A percentile compares a stretch with the other conserved stretches of the same genome.
Evolutionary conservation across 2,329 filamentous ascomycete species (phyloP).

Genomic region (Colletotrichum orchidophilum): DNA sequence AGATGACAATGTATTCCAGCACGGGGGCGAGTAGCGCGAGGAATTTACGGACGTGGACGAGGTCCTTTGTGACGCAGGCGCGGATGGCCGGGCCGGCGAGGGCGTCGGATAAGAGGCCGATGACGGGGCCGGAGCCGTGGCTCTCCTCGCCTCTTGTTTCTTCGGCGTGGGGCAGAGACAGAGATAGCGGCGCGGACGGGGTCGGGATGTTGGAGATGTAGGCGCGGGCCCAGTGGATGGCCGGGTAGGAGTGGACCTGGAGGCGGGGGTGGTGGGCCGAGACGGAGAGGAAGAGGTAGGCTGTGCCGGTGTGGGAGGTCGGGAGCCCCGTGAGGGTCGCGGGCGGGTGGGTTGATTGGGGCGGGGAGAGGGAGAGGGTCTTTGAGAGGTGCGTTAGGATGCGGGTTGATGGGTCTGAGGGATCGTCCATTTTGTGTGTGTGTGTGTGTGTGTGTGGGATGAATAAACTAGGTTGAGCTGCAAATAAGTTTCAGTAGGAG

Average conservation of each 20-base stretch:
- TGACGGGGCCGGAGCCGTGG: conserved; percentile 42
- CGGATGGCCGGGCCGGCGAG: conserved; percentile 57
- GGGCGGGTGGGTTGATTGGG: conserved; percentile 45
- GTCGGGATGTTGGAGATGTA: conserved; percentile 53
- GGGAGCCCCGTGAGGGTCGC: conserved; percentile 57
- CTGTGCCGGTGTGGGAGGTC: conserved; percentile 63
- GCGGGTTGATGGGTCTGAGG: neutral
- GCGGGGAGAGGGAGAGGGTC: conserved; percentile 48
- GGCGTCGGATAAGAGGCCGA: conserved; percentile 60
- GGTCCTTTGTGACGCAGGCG: conserved; percentile 52
- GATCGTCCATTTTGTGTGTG: neutral
- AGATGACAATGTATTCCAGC: conserved; percentile 40
- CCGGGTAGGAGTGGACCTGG: conserved; percentile 50
- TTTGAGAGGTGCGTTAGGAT: conserved; percentile 21
- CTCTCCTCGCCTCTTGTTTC: conserved; percentile 10
- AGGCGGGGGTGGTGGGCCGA: conserved; percentile 55
- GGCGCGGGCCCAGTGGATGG: conserved; percentile 55
- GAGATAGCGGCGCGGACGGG: neutral
- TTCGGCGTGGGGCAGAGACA: neutral
- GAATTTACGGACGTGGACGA: conserved; percentile 48
- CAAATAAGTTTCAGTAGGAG: neutral
- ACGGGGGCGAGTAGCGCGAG: conserved; percentile 50
- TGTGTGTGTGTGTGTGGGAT: no score
- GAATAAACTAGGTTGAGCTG: no score
- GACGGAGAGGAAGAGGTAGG: conserved; percentile 63